Percentiles rank a stretch among this genome's conserved stretches.
These are phyloP conservation scores for Alternaria consortialis DNA, from an alignment of 2,329 filamentous ascomycete genomes.

Conservation along the genomic window DNA sequence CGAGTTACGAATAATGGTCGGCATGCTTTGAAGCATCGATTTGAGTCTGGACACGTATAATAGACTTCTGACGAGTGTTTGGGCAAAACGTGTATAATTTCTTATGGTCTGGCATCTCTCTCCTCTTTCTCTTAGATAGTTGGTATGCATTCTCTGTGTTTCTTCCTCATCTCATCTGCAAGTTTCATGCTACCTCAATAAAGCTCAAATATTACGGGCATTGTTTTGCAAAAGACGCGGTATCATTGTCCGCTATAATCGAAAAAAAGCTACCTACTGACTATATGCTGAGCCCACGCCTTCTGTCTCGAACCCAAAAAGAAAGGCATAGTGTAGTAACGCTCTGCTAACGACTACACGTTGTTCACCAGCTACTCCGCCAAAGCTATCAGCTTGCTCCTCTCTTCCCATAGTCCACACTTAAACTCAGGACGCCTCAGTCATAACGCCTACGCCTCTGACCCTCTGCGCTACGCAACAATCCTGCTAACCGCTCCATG, in stretches of 20 bases:
- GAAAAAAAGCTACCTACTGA: not conserved
- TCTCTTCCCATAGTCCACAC: not conserved
- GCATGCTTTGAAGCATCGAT: not conserved
- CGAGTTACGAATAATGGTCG: not conserved
- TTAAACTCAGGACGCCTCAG: not conserved
- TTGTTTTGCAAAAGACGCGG: not conserved
- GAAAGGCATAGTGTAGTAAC: too few relatives aligned
- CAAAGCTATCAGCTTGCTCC: not conserved
- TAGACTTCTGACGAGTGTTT: not conserved
- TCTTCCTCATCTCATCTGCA: not conserved
- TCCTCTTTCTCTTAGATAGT: not conserved
- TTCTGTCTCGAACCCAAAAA: too few relatives aligned
- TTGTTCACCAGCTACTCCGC: too few relatives aligned
- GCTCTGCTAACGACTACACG: too few relatives aligned
- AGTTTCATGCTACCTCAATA: not conserved
- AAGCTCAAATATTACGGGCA: not conserved
- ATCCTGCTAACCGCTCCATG: not conserved
- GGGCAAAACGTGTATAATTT: not conserved
- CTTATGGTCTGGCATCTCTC: not conserved
- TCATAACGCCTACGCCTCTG: not conserved
- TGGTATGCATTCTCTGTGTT: not conserved
- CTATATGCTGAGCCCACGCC: too few relatives aligned
- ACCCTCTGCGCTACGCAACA: not conserved
- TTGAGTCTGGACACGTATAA: conserved; percentile 1
- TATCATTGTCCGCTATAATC: too few relatives aligned